These are phyloP conservation scores for Globisporangium nodosum DNA, from an alignment of 352 stramenopile genomes.

Conservation along the genomic window DNA sequence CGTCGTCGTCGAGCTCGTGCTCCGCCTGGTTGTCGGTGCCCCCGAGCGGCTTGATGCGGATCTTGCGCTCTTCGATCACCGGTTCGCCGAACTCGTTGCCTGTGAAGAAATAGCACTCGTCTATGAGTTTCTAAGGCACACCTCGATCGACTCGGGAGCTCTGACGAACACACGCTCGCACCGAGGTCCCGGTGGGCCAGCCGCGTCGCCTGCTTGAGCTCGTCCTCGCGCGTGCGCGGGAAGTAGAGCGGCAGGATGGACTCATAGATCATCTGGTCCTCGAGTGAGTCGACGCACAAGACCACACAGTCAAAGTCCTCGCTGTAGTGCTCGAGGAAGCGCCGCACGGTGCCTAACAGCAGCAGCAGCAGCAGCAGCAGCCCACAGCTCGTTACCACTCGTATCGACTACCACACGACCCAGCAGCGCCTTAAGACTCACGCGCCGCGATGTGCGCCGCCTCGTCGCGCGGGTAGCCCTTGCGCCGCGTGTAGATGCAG, in stretches of 20 bases:
- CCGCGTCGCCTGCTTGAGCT: constrained; percentile 15
- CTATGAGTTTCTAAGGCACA: no score
- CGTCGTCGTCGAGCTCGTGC: neutral
- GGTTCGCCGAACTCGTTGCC: constrained; percentile 72
- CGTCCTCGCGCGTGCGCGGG: constrained; percentile 37
- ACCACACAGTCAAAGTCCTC: constrained; percentile 56
- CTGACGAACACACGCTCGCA: constrained; percentile 6
- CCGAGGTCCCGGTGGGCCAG: constrained; percentile 32
- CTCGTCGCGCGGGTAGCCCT: constrained; percentile 75
- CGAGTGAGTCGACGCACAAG: constrained; percentile 54
- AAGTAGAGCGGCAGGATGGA: constrained; percentile 72
- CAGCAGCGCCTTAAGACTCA: constrained; percentile 2
- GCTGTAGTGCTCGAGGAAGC: constrained; percentile 73
- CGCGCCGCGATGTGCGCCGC: constrained; percentile 64
- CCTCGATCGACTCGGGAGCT: neutral
- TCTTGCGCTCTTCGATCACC: constrained; percentile 78
- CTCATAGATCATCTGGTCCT: constrained; percentile 63
- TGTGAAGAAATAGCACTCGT: neutral
- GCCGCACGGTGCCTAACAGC: constrained; percentile 42
- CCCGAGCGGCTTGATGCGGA: constrained; percentile 46
- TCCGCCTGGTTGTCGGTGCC: constrained; percentile 13
- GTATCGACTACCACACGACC: neutral
- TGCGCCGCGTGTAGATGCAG: constrained; percentile 69
- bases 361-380: neutral
- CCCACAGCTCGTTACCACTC: neutral